A percentile compares a stretch with the other conserved stretches of the same genome.
These are phyloP conservation scores for Trichosporon faecale DNA, from an alignment of 1,284 basidiomycete genomes.

Conservation along the genomic window DNA sequence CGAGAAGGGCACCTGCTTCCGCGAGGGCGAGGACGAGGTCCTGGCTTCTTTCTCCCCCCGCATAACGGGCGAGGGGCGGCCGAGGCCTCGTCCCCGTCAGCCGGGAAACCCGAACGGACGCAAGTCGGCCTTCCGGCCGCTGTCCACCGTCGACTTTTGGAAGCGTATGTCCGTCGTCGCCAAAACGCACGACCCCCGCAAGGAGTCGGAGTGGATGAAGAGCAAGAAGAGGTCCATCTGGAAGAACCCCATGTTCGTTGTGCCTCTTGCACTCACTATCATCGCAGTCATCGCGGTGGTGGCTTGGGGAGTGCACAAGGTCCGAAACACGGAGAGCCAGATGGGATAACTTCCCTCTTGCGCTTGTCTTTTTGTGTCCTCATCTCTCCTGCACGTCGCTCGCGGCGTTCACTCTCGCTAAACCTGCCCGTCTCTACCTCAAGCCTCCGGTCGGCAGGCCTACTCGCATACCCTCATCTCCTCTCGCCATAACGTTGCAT, in stretches of 20 bases:
- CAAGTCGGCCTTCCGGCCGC: slow-evolving; percentile 22
- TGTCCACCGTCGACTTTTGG: slow-evolving; percentile 44
- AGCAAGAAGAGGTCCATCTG: slow-evolving; percentile 17
- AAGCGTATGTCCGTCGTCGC: slow-evolving; percentile 33
- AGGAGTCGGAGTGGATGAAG: slow-evolving; percentile 18
- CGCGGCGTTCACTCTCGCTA: background rate
- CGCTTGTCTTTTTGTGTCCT: background rate
- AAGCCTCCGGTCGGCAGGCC: too few relatives aligned
- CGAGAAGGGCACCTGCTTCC: slow-evolving; percentile 46
- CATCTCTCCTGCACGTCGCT: background rate
- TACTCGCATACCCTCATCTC: too few relatives aligned
- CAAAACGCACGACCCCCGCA: background rate
- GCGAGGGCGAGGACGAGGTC: slow-evolving; percentile 45
- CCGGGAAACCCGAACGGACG: slow-evolving; percentile 18
- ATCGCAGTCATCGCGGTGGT: slow-evolving; percentile 17
- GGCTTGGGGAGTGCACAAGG: slow-evolving; percentile 13
- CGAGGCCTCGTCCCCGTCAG: slow-evolving; percentile 21
- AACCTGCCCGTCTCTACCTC: too few relatives aligned
- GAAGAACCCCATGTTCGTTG: slow-evolving; percentile 23
- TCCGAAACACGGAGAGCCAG: background rate
- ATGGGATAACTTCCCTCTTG: background rate
- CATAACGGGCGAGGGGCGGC: background rate
- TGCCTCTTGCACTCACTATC: slow-evolving; percentile 18
- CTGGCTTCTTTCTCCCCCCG: slow-evolving; percentile 36
- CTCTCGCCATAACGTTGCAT: too few relatives aligned